phyloP scores from a whole-genome alignment of 768 basidiomycete genomes.

The Agaricus subrufescens region DNA sequence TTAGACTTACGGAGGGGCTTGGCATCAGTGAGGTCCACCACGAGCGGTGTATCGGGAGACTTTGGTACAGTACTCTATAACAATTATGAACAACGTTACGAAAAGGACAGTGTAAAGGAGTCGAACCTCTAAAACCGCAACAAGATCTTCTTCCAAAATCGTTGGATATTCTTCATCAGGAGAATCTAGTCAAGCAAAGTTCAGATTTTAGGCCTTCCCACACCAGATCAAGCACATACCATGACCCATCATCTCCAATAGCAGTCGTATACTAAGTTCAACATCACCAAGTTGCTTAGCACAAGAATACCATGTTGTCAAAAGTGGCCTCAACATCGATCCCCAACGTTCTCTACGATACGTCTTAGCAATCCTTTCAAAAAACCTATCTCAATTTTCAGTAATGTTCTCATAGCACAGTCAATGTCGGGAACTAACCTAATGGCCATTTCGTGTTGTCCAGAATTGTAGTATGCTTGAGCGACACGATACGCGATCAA shows the following conservation, averaged over 20 bases:
- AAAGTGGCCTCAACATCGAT: slow-evolving; percentile 65
- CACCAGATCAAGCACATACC: slow-evolving; percentile 37
- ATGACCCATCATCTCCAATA: slow-evolving; percentile 80
- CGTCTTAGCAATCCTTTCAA: slow-evolving; percentile 85
- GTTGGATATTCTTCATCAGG: slow-evolving; percentile 42
- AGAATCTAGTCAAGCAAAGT: slow-evolving; percentile 21
- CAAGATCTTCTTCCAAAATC: slow-evolving; percentile 61
- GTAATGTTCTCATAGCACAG: not conserved
- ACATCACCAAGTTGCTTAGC: slow-evolving; percentile 75
- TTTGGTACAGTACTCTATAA: slow-evolving; percentile 68
- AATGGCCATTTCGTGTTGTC: slow-evolving; percentile 84
- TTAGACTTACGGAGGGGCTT: slow-evolving; percentile 52
- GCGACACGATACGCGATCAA: slow-evolving; percentile 92
- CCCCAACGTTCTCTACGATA: slow-evolving; percentile 87
- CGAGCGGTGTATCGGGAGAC: slow-evolving; percentile 46
- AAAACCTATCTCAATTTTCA: slow-evolving; percentile 57
- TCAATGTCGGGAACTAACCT: slow-evolving; percentile 43
- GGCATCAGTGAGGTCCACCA: slow-evolving; percentile 60
- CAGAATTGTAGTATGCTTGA: slow-evolving; percentile 73
- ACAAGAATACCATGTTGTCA: slow-evolving; percentile 79
- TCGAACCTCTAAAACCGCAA: slow-evolving; percentile 67
- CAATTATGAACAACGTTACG: not conserved
- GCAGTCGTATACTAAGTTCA: slow-evolving; percentile 67
- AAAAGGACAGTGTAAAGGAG: not conserved
- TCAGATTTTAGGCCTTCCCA: not conserved